These are phyloP conservation scores for Agaricales sp. DNA, from an alignment of 1,284 basidiomycete genomes.

Conservation along the genomic window DNA sequence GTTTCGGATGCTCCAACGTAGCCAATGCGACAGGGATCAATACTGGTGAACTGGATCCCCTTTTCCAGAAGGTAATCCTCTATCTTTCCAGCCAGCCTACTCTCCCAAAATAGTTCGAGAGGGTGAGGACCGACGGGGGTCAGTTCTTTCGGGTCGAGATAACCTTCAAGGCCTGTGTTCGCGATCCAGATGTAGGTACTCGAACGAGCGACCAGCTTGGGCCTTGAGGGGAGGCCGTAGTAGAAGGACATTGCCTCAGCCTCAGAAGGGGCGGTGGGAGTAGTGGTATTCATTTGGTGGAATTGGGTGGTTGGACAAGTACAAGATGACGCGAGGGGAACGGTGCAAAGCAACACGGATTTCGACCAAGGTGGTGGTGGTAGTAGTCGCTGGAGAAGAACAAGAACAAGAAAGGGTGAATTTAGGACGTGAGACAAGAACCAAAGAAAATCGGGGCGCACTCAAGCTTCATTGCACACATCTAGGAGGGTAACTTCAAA, in stretches of 20 bases:
- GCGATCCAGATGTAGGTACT: not conserved
- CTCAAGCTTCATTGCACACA: no score
- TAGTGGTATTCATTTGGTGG: no score
- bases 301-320: not conserved
- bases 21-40: not conserved
- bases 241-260: not conserved
- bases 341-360: no score
- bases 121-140: not conserved
- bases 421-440: no score
- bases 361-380: no score
- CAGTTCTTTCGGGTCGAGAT: not conserved
- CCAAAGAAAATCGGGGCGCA: no score
- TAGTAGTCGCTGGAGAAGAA: no score
- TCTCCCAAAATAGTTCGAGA: not conserved
- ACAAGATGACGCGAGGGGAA: not conserved
- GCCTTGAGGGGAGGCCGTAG: not conserved
- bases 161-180: not conserved
- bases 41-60: not conserved
- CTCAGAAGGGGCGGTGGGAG: not conserved
- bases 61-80: not conserved
- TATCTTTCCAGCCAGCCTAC: not conserved
- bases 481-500: no score
- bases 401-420: no score
- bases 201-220: not conserved
- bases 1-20: not conserved